A percentile compares a stretch with the other conserved stretches of the same genome.
Conservation (phyloP, 1,284 basidiomycete species). For the Malassezia furfur region DNA sequence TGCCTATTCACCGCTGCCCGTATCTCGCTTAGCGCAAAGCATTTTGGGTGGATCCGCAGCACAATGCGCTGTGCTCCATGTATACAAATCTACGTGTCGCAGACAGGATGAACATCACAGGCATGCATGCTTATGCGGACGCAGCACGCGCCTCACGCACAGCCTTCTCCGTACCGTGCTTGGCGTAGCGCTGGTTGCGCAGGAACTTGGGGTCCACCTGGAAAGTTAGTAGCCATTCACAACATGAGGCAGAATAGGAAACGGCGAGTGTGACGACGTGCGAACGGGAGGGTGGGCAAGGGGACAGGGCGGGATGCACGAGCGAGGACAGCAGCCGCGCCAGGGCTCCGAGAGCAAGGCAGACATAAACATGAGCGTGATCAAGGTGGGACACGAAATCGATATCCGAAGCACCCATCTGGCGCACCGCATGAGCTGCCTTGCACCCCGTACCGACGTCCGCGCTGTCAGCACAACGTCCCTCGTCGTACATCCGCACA, state of each 20-base stretch:
- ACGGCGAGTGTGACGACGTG: neutral
- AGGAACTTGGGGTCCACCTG: conserved; percentile 72
- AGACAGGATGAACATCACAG: neutral
- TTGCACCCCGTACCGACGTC: no score
- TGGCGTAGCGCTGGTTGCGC: conserved; percentile 69
- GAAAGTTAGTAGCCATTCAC: neutral
- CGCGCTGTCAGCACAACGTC: no score
- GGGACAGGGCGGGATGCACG: neutral
- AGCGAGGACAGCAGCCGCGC: no score
- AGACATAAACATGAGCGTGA: no score
- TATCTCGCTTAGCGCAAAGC: no score
- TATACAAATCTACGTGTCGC: conserved; percentile 3
- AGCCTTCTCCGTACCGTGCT: conserved; percentile 64
- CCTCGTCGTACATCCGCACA: no score
- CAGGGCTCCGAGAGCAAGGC: no score
- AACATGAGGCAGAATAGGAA: neutral
- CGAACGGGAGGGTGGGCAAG: neutral
- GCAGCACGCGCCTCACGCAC: conserved; percentile 27
- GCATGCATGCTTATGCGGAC: conserved; percentile 8
- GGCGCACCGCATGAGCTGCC: no score
- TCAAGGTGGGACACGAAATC: no score
- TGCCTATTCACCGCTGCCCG: no score
- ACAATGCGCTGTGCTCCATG: neutral
- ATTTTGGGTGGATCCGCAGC: neutral
- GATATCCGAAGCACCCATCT: no score